These are phyloP conservation scores for Naganishia vishniacii DNA, from an alignment of 768 basidiomycete genomes.

Conservation along the genomic window DNA sequence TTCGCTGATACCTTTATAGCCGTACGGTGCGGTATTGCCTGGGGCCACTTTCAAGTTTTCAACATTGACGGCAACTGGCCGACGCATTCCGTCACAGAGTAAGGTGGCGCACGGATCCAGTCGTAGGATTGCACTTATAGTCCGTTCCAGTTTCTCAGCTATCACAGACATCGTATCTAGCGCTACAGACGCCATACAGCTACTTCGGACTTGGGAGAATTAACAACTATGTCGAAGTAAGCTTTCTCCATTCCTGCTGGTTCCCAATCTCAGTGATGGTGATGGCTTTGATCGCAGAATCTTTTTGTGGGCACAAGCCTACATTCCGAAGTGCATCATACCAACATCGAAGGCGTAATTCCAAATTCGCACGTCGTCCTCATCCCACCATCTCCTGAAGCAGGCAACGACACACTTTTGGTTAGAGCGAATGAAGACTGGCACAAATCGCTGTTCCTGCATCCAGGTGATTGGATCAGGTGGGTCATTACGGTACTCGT, in stretches of 20 bases:
- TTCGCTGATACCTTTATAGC: conserved; percentile 53
- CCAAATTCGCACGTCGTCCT: conserved; percentile 98
- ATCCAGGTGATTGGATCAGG: conserved; percentile 95
- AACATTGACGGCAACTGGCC: conserved; percentile 81
- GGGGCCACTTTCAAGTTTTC: conserved; percentile 97
- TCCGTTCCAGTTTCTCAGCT: conserved; percentile 79
- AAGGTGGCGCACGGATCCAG: conserved; percentile 28
- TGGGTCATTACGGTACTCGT: conserved; percentile 90
- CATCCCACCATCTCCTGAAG: conserved; percentile 59
- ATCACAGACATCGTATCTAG: conserved; percentile 84
- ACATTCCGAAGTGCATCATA: conserved; percentile 65
- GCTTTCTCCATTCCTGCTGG: conserved; percentile 15
- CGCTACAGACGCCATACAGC: conserved; percentile 83
- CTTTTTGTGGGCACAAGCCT: conserved; percentile 90
- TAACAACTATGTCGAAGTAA: conserved; percentile 90
- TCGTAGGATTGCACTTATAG: no score
- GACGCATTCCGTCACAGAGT: conserved; percentile 85
- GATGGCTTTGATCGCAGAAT: conserved; percentile 52
- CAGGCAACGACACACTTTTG: conserved; percentile 51
- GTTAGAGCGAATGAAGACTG: conserved; percentile 52
- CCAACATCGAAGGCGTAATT: conserved; percentile 93
- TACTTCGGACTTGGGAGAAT: conserved; percentile 96
- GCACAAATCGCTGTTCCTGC: conserved; percentile 81
- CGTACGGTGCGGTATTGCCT: conserved; percentile 87
- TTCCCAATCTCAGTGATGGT: not conserved